Conservation (phyloP, 192 early-diverging fungal genomes). For the Gaertneriomyces semiglobifer region DNA sequence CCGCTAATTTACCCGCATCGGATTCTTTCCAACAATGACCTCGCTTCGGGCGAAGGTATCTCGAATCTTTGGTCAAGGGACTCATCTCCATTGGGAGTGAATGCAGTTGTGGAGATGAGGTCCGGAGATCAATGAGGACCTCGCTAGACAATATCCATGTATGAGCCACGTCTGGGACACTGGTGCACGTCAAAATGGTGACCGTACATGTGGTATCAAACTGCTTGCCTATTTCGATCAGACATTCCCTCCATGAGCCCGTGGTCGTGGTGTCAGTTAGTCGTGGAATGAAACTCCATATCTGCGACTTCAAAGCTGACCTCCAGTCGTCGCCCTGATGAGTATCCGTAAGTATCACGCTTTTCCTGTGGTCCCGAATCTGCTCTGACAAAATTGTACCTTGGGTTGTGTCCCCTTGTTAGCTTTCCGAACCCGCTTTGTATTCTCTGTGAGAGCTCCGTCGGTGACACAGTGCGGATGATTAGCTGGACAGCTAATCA, state of each 20-base stretch:
- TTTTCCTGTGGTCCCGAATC: no score
- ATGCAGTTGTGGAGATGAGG: background rate
- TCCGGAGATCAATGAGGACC: constrained; percentile 3
- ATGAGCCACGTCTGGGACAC: no score
- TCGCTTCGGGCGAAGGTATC: background rate
- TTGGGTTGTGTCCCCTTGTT: no score
- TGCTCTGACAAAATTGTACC: no score
- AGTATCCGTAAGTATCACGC: background rate
- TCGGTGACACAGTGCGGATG: no score
- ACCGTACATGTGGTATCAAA: background rate
- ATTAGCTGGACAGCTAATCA: no score
- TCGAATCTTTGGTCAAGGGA: background rate
- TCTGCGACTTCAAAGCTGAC: background rate
- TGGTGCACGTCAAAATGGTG: no score
- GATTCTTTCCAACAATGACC: background rate
- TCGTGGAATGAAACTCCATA: background rate
- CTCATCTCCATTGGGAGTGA: background rate
- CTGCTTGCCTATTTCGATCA: background rate
- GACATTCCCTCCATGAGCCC: background rate
- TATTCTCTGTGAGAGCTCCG: background rate
- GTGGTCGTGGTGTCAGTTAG: background rate
- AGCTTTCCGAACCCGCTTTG: background rate
- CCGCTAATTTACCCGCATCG: no score
- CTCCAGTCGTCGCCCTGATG: background rate
- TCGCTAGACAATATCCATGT: background rate